Evolutionary conservation across 1,284 basidiomycete genomes (phyloP), one percentile per base, ranked within the genome.

Genomic region (Porphyrellus sp.): DNA sequence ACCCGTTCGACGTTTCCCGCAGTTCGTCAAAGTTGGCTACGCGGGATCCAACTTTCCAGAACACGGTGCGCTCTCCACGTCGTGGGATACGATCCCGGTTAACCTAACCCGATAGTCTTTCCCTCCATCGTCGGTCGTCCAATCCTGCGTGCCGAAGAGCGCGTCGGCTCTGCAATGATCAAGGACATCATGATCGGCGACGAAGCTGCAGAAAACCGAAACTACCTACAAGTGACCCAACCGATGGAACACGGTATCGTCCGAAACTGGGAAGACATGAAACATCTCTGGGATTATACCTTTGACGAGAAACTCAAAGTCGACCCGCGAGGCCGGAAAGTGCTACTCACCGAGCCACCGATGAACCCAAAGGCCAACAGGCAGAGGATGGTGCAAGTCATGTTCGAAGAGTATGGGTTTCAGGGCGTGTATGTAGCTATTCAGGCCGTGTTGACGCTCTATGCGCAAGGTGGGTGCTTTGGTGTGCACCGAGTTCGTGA

Each of bases 201-300:
- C 74, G 93, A 98, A 70, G 97, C 97, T 24, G 93, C 92, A 39
- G 83, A 89, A 72, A 89, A 93, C 70, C 88, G 96, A 45, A 96
- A 92, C 68, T 98, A 92, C 75, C 84, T 99, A 27, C 96, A 99
- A 73, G 82, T 99, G 51, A 91, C 93, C 2, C 96, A 99, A 65
- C 96, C 97, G 3, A 95, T 99, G 92, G 97, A 99, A 71, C 97
- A 99, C 73, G 97, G 97, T 52, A 97, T 99, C 71, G 88, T 99
- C 51, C 89, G 90, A 66, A 97, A 99, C 74, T 99, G 96, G 94
- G 92, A 93, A 65, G 97, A 99, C 73, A 99, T 99, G 97, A 88
- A 89, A 67, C 85, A 94, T 65, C 79, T 99, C 13, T 99, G 96
- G 97, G 87, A 99, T 74, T 98, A 99, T 71, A 99, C 96, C 2